A percentile compares a stretch with the other conserved stretches of the same genome.
Conservation (phyloP, 2,329 filamentous ascomycete species). For the Xylogone sp. region DNA sequence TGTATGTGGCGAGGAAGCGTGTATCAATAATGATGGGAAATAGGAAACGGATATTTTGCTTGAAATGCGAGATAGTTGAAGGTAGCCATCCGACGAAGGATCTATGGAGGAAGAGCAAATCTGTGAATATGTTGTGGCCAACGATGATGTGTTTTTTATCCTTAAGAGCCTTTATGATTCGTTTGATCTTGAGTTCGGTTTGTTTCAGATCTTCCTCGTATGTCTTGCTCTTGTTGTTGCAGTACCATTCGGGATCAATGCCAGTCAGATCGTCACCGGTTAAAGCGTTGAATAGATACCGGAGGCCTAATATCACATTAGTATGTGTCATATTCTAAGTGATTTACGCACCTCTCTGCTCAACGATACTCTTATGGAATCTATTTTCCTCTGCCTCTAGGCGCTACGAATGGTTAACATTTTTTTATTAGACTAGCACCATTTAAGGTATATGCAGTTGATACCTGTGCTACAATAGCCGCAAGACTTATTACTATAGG, state of each 20-base stretch:
- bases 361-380: slow-evolving; percentile 15
- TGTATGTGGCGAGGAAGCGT: slow-evolving; percentile 49
- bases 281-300: slow-evolving; percentile 29
- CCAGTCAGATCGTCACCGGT: slow-evolving; percentile 22
- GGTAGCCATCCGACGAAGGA: slow-evolving; percentile 58
- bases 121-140: slow-evolving; percentile 63
- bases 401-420: slow-evolving; percentile 7
- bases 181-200: slow-evolving; percentile 16
- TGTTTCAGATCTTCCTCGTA: slow-evolving; percentile 27
- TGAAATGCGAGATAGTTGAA: slow-evolving; percentile 48
- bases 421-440: background rate
- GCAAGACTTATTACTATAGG: no score
- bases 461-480: no score
- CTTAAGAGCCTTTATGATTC: slow-evolving; percentile 23
- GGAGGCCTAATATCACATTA: slow-evolving; percentile 16
- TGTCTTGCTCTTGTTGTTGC: slow-evolving; percentile 32
- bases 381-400: slow-evolving; percentile 9
- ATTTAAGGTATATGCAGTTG: background rate
- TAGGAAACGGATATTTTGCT: slow-evolving; percentile 41
- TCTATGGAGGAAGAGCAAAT: slow-evolving; percentile 61
- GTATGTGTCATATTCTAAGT: slow-evolving; percentile 32
- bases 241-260: slow-evolving; percentile 32
- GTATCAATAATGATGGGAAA: slow-evolving; percentile 53
- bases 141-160: slow-evolving; percentile 41
- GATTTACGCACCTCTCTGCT: slow-evolving; percentile 19